These are phyloP conservation scores for Keqinozyma sinolaborantium DNA, from an alignment of 1,139 yeast genomes.

Conservation along the genomic window DNA sequence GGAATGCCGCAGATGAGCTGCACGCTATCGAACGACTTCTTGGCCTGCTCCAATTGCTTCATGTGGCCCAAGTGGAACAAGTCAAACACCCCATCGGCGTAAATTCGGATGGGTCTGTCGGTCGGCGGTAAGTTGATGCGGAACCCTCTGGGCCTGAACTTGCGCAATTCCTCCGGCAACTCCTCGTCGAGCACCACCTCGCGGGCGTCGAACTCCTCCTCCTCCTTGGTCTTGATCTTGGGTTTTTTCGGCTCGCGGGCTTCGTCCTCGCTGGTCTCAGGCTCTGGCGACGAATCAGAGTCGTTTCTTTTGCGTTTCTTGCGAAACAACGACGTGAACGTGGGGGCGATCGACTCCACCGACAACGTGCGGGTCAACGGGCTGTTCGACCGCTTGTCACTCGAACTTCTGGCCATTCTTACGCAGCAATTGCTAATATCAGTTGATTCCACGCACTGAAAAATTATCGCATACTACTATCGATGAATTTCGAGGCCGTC, in stretches of 20 bases:
- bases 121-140: constrained; percentile 76
- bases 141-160: constrained; percentile 69
- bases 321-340: constrained; percentile 35
- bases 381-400: constrained; percentile 6
- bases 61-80: constrained; percentile 95
- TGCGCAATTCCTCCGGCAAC: constrained; percentile 61
- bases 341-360: constrained; percentile 40
- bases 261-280: constrained; percentile 15
- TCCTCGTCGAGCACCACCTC: constrained; percentile 57
- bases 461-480: no score
- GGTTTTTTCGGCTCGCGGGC: constrained; percentile 19
- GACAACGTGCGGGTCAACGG: constrained; percentile 32
- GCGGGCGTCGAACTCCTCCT: constrained; percentile 39
- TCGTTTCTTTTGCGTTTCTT: constrained; percentile 25
- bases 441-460: not conserved
- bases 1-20: constrained; percentile 89
- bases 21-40: constrained; percentile 85
- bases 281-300: constrained; percentile 12
- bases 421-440: not conserved
- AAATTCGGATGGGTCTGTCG: constrained; percentile 83
- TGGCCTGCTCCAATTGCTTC: constrained; percentile 96
- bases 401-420: not conserved
- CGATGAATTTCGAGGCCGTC: no score
- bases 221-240: constrained; percentile 24
- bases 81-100: constrained; percentile 98